phyloP scores from a whole-genome alignment of 2,329 filamentous ascomycete species.

The Blastomyces parvus region DNA sequence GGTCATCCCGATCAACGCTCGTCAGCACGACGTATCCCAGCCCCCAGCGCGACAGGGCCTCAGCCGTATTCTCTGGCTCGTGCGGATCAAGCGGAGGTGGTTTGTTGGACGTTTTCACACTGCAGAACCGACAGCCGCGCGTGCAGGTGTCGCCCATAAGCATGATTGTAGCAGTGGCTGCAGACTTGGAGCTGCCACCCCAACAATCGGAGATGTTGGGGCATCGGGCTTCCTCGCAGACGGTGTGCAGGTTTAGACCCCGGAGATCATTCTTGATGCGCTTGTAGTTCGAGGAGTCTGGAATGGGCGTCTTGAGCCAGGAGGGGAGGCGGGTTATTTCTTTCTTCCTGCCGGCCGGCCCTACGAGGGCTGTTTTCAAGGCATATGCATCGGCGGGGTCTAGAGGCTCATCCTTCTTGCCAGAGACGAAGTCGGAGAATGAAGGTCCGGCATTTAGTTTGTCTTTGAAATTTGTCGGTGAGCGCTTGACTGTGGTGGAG shows the following conservation, averaged over 20 bases:
- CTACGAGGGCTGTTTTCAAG: constrained; percentile 52
- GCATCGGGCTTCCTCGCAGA: constrained; percentile 94
- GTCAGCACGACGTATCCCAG: constrained; percentile 94
- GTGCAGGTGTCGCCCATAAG: constrained; percentile 98
- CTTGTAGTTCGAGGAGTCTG: constrained; percentile 76
- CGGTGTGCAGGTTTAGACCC: constrained; percentile 82
- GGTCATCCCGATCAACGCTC: constrained; percentile 84
- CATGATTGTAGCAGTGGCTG: constrained; percentile 97
- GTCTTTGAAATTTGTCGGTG: constrained; percentile 50
- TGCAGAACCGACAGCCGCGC: constrained; percentile 91
- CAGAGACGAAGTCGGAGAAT: constrained; percentile 53
- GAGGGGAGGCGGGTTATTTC: constrained; percentile 67
- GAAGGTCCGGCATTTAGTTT: constrained; percentile 56
- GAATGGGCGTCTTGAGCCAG: constrained; percentile 96
- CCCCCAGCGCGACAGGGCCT: constrained; percentile 86
- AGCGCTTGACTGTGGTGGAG: constrained; percentile 45
- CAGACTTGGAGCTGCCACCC: constrained; percentile 79
- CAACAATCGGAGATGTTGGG: constrained; percentile 98
- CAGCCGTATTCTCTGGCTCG: constrained; percentile 92
- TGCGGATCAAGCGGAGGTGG: constrained; percentile 81
- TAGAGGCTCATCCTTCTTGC: constrained; percentile 35
- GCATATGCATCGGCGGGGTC: constrained; percentile 46
- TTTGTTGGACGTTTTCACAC: constrained; percentile 75
- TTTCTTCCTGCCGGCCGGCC: constrained; percentile 53
- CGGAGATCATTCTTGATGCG: constrained; percentile 90